Evolutionary conservation across 805 yeast species (phyloP), one percentile per base, ranked within the genome.

Genomic region (Schizosaccharomyces octosporus): DNA sequence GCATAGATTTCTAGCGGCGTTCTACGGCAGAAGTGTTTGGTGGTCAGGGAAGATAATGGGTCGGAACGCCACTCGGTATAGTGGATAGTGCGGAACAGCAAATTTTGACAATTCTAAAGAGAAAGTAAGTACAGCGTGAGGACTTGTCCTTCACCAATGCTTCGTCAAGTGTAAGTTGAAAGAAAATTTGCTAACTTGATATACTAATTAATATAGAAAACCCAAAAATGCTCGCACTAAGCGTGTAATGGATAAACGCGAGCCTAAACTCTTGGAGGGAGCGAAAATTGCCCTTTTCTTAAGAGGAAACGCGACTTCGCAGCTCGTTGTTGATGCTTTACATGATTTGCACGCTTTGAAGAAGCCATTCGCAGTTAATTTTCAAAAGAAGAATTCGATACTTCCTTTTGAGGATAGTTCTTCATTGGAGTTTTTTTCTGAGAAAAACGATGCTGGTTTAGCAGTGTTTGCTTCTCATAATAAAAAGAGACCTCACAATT

Each of bases 141-240:
- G 27, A 24, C 21, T 17, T 24, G 27, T 24, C 21, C 27, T 24
- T 45, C n/a, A 19, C 31, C 43, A 57, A 57, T 57, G 60, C 60
- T 57, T 57, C 60, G 60, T 36, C 43, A 36, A 57, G 60, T 57
- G 60, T 57, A 57, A 24, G 60, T 55, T n/a, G 3, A 9, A 24
- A 1, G 15, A 57, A n/a, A 57, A 17, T 55, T 29, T 31, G 2
- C 4, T 55, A 19, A 32, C 24, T 48, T 17, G 31, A n/a, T 19
- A 51, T 17, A 19, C 21, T 29, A 19, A 51, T 15, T 13, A 66
- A 67, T 67, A 64, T 73, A 79, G 77, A 71, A 77, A 87, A 66
- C 97, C 98, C 45, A 89, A 88, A 75, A 93, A 84, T 69, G 95
- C 95, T 62, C 87, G 97, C 69, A 81, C 96, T 62, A 93, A 93